phyloP scores from a whole-genome alignment of 148 eudicot species.

The Fagopyrum homotropicum region DNA sequence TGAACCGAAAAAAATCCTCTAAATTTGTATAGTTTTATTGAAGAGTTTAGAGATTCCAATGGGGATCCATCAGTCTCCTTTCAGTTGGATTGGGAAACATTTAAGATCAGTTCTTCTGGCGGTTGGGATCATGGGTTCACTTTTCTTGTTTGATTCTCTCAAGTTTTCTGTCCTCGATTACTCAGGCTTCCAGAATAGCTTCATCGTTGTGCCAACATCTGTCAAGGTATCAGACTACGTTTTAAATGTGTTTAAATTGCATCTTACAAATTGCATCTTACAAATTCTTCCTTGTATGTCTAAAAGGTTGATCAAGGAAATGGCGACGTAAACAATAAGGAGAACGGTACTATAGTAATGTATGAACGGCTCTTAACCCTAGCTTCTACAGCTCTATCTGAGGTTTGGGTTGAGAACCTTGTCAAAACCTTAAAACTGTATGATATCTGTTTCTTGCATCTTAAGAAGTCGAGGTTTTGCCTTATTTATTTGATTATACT shows the following conservation, averaged over 20 bases:
- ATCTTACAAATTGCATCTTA: not conserved
- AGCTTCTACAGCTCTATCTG: conserved; percentile 54
- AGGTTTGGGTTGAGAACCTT: conserved; percentile 36
- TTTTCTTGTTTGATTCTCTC: conserved; percentile 67
- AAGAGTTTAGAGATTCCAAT: not conserved
- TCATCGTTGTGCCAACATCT: conserved; percentile 16
- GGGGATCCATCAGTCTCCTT: not conserved
- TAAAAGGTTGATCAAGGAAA: conserved; percentile 4
- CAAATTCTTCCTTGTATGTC: conserved; percentile 23
- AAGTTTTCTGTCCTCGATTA: conserved; percentile 43
- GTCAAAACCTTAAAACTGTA: not conserved
- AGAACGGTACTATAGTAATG: conserved; percentile 40
- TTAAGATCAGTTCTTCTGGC: conserved; percentile 41
- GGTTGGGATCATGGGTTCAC: conserved; percentile 35
- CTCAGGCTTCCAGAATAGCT: conserved; percentile 17
- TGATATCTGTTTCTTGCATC: not conserved
- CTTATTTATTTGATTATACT: not conserved
- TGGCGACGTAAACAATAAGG: conserved; percentile 14
- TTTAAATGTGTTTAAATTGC: not conserved
- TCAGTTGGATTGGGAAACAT: conserved; percentile 40
- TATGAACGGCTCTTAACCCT: conserved; percentile 56
- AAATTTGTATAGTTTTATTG: not conserved
- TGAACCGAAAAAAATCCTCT: not conserved
- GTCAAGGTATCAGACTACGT: conserved; percentile 22
- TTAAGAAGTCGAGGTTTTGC: not conserved